phyloP scores from a whole-genome alignment of 2,329 filamentous ascomycete species.

The Grosmannia clavigera region DNA sequence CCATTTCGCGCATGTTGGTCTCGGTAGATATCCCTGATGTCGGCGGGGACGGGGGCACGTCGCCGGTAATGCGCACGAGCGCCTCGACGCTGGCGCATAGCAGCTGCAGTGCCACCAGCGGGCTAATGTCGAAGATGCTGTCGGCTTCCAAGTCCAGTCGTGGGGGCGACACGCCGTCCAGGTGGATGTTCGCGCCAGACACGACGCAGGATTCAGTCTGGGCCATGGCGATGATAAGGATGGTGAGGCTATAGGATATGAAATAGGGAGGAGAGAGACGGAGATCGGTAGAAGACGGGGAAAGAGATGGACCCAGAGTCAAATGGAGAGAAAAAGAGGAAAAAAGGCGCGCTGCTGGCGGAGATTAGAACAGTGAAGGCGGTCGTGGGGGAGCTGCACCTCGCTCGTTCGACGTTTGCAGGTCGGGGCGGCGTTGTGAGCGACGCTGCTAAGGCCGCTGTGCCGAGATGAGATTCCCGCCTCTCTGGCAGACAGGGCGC shows the following conservation, averaged over 20 bases:
- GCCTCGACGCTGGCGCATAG: constrained; percentile 61
- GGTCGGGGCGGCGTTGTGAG: background rate
- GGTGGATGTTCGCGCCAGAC: background rate
- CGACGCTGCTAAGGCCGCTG: background rate
- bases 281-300: background rate
- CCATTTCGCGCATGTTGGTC: constrained; percentile 46
- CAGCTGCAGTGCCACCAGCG: constrained; percentile 64
- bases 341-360: background rate
- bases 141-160: constrained; percentile 24
- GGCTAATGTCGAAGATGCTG: constrained; percentile 61
- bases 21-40: constrained; percentile 51
- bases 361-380: background rate
- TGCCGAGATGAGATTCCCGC: background rate
- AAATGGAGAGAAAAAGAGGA: background rate
- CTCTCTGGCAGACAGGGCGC: background rate
- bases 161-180: constrained; percentile 5
- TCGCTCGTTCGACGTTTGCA: background rate
- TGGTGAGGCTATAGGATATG: background rate
- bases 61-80: constrained; percentile 60
- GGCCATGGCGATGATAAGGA: background rate
- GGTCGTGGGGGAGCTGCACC: background rate
- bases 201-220: background rate
- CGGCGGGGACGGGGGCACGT: constrained; percentile 70
- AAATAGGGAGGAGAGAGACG: background rate
- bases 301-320: background rate